phyloP scores from a whole-genome alignment of 768 basidiomycete species.

The Boletus edulis region DNA sequence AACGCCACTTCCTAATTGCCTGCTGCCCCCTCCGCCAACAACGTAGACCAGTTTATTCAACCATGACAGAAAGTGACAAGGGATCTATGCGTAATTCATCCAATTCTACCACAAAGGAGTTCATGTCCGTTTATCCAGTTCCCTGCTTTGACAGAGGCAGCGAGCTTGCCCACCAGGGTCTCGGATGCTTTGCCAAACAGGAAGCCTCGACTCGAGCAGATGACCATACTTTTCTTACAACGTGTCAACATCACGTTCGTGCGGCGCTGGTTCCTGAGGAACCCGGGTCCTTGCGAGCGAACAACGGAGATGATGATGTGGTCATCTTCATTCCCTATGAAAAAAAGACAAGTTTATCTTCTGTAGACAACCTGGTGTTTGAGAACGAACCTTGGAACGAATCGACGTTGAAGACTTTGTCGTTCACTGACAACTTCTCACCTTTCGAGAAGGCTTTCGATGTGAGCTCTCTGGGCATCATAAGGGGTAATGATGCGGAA shows the following conservation, averaged over 20 bases:
- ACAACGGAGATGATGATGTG: constrained; percentile 71
- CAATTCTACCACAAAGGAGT: neutral
- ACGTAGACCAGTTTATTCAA: too few relatives aligned
- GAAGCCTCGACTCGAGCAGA: constrained; percentile 49
- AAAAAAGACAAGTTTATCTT: constrained; percentile 8
- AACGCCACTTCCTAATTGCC: neutral
- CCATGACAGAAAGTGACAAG: too few relatives aligned
- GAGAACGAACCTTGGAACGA: constrained; percentile 68
- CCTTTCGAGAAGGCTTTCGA: constrained; percentile 54
- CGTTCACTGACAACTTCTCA: constrained; percentile 48
- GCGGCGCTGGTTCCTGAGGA: constrained; percentile 57
- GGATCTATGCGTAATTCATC: neutral
- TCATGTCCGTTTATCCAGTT: constrained; percentile 19
- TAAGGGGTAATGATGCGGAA: constrained; percentile 80
- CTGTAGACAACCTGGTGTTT: neutral
- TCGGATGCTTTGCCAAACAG: constrained; percentile 13
- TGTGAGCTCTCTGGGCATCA: constrained; percentile 58
- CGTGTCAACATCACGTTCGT: constrained; percentile 87
- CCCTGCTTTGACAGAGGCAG: neutral
- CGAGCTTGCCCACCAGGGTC: constrained; percentile 28
- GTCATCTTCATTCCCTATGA: constrained; percentile 76
- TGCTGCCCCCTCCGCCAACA: too few relatives aligned
- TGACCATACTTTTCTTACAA: constrained; percentile 72
- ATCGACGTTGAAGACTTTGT: constrained; percentile 76
- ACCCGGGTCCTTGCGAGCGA: constrained; percentile 57